Evolutionary conservation across 1,284 basidiomycete genomes (phyloP).

Genomic region (Wallemia ichthyophaga): DNA sequence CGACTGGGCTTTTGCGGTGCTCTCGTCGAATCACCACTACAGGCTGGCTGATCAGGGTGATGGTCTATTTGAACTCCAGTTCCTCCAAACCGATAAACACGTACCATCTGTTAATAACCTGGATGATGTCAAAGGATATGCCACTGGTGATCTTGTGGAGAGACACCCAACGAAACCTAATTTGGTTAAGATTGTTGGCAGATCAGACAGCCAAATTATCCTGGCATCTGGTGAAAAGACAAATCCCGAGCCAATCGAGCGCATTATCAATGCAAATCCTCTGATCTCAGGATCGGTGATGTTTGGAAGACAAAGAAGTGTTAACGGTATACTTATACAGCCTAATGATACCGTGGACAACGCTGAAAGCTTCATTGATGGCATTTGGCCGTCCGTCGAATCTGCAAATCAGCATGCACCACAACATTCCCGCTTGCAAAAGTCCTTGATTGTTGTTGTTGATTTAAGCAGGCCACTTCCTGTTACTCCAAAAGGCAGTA

Average conservation of each 20-base stretch:
- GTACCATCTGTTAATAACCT: background rate
- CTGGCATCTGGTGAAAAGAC: background rate
- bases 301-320: background rate
- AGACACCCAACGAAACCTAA: background rate
- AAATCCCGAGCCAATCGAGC: background rate
- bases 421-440: background rate
- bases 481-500: background rate
- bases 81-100: background rate
- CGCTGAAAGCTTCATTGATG: background rate
- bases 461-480: background rate
- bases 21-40: background rate
- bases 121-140: background rate
- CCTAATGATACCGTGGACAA: background rate
- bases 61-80: background rate
- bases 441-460: background rate
- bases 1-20: background rate
- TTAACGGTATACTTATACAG: background rate
- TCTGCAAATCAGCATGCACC: background rate
- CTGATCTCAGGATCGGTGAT: background rate
- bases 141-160: background rate
- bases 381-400: background rate
- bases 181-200: background rate
- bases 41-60: background rate
- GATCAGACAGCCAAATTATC: background rate
- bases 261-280: background rate